Conservation (phyloP, 2,329 filamentous ascomycete species). For the Fusarium coicis region DNA sequence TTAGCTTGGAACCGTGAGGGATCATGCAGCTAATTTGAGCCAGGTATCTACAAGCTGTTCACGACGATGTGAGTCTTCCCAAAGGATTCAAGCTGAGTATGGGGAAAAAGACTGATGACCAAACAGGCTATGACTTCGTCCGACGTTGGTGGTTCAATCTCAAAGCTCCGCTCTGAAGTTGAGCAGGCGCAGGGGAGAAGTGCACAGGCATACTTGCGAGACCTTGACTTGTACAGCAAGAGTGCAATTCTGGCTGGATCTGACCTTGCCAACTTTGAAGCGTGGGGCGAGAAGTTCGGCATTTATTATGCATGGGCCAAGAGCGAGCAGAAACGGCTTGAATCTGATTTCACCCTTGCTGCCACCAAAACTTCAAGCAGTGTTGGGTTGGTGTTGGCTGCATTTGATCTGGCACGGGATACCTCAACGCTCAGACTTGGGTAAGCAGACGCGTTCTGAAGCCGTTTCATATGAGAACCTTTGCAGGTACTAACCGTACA, state of each 20-base stretch:
- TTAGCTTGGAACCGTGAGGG: fast-evolving
- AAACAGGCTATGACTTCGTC: not conserved
- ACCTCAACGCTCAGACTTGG: not conserved
- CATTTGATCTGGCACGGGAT: not conserved
- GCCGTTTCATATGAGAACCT: fast-evolving
- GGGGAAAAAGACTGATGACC: too few species aligned
- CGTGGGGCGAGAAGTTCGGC: not conserved
- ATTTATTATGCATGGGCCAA: not conserved
- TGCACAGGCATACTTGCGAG: not conserved
- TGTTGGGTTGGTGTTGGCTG: not conserved
- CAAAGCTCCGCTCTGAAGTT: not conserved
- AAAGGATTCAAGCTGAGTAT: too few species aligned
- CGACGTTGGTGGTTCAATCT: not conserved
- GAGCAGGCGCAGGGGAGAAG: not conserved
- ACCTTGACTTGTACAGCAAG: not conserved
- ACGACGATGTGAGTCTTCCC: not conserved
- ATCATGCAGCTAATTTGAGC: fast-evolving
- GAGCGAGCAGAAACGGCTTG: not conserved
- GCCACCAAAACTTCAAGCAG: not conserved
- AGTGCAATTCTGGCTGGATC: not conserved
- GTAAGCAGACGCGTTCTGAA: fast-evolving
- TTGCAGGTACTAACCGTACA: not conserved
- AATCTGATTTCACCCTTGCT: not conserved
- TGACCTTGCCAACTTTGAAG: not conserved
- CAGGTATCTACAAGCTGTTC: not conserved